These are phyloP conservation scores for Dipteronia sinensis DNA, from an alignment of 345 rosid species.

Conservation along the genomic window DNA sequence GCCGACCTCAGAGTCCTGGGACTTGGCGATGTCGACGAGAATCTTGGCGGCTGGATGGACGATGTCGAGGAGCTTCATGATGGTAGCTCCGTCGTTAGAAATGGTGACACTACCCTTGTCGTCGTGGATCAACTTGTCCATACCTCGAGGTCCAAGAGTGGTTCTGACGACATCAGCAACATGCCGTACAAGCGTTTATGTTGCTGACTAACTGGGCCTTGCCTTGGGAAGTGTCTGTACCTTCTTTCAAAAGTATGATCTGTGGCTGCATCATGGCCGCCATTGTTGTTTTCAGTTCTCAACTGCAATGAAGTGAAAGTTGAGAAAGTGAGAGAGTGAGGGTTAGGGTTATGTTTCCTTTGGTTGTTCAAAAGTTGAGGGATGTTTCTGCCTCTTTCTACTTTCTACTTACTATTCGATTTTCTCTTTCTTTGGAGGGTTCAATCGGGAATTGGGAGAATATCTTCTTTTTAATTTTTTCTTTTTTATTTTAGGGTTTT, in stretches of 20 bases:
- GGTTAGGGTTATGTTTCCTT: too few relatives aligned
- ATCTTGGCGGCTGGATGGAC: slow-evolving; percentile 98
- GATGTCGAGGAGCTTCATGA: slow-evolving; percentile 95
- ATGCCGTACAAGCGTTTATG: slow-evolving; percentile 94
- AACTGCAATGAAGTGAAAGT: too few relatives aligned
- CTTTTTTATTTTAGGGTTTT: too few relatives aligned
- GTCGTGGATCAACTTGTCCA: slow-evolving; percentile 99
- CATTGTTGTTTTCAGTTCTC: not conserved
- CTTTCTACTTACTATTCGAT: too few relatives aligned
- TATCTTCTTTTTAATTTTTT: too few relatives aligned
- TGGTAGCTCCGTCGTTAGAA: slow-evolving; percentile 98
- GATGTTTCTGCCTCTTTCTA: too few relatives aligned
- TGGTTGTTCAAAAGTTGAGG: too few relatives aligned
- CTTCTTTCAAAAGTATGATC: slow-evolving; percentile 97
- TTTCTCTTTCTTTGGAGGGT: too few relatives aligned
- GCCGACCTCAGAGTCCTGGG: slow-evolving; percentile 99
- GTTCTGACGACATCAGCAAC: slow-evolving; percentile 88
- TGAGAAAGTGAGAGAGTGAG: too few relatives aligned
- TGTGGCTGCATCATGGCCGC: slow-evolving; percentile 74
- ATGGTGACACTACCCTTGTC: slow-evolving; percentile 92
- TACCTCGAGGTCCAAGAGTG: slow-evolving; percentile 95
- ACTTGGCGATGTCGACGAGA: slow-evolving; percentile 98
- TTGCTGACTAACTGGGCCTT: slow-evolving; percentile 93
- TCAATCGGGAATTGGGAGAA: too few relatives aligned
- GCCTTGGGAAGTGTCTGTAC: slow-evolving; percentile 97